These are phyloP conservation scores for Phoenix dactylifera DNA, from an alignment of 176 grass and related monocot species.

Conservation along the genomic window DNA sequence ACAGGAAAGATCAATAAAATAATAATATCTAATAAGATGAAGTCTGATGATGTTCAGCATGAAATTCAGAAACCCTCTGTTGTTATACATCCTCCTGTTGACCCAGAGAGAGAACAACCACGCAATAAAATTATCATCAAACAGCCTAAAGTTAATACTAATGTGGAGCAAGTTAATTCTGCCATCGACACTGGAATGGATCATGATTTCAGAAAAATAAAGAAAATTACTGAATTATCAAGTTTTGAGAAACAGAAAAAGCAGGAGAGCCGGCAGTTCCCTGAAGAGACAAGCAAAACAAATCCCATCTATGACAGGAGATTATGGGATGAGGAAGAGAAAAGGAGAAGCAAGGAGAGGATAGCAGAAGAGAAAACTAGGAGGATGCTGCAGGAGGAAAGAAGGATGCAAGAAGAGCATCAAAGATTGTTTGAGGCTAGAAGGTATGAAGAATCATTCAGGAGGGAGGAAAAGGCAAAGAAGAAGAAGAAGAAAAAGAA, in stretches of 20 bases:
- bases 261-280: conserved; percentile 37
- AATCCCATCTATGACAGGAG: conserved; percentile 32
- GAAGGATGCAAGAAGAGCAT: conserved; percentile 28
- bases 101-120: conserved; percentile 42
- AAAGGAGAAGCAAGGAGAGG: conserved; percentile 36
- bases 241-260: conserved; percentile 46
- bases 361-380: conserved; percentile 31
- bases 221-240: conserved; percentile 67
- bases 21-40: conserved; percentile 79
- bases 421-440: conserved; percentile 51
- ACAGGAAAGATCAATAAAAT: conserved; percentile 69
- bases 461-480: conserved; percentile 69
- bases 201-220: conserved; percentile 59
- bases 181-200: conserved; percentile 24
- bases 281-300: conserved; percentile 41
- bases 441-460: conserved; percentile 39
- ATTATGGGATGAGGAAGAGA: conserved; percentile 30
- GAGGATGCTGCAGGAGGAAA: conserved; percentile 50
- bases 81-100: conserved; percentile 65
- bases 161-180: conserved; percentile 18
- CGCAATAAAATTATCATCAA: conserved; percentile 88
- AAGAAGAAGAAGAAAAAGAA: conserved; percentile 90
- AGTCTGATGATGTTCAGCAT: conserved; percentile 44
- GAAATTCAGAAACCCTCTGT: conserved; percentile 68
- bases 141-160: conserved; percentile 57